Base-by-base conservation (phyloP, 768 basidiomycete genomes). In the Mycena galericulata region DNA sequence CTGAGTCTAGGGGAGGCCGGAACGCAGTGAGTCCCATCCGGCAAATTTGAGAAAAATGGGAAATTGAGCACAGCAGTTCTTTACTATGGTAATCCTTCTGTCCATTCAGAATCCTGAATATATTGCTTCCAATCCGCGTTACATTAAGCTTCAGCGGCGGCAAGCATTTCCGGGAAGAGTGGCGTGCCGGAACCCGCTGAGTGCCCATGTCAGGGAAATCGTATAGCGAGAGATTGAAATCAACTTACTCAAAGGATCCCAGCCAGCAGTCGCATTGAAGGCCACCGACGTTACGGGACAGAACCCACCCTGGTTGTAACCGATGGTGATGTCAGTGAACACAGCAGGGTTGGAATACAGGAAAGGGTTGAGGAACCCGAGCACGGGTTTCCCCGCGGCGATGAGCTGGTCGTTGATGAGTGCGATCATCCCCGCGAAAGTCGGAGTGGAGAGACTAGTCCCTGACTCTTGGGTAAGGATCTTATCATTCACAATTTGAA, bases 391-490 rank as follows among this genome's bases (percentile, higher is more conserved):
- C 18, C 61, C 47, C 36, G 32, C 38, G 18, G 61, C 61, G 27
- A 62, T 36, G 32, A 62, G 61, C 34, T 50, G 61, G 47, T 62
- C 61, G 34, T 62, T 62, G 10, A 62, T 50, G 12, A 86, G 79
- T 3, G 83, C 75, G 24, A 86, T 72, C 54, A 86, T 73, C 41
- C 78, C 77, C 0, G 84, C 80, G 64, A 87, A 84, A 1, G 83
- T 79, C 1, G 86, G 86, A 14, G 81, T 49, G 0, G 85, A 29
- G 4, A 81, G 80, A 14, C 85, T 86, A 8, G 86, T 87, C 38
- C 87, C 87, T 2, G 63, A 75, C 34, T 79, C 73, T 17, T 9
- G 51, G 49, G 30, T n/a, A 24, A 53, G 26, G n/a, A 17, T 36
- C 34, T 50, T 40, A 17, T 27, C 62, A 36, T 8, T 18, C 26